phyloP scores from a whole-genome alignment of 2,329 filamentous ascomycete genomes.

The Xylariaceae sp. region DNA sequence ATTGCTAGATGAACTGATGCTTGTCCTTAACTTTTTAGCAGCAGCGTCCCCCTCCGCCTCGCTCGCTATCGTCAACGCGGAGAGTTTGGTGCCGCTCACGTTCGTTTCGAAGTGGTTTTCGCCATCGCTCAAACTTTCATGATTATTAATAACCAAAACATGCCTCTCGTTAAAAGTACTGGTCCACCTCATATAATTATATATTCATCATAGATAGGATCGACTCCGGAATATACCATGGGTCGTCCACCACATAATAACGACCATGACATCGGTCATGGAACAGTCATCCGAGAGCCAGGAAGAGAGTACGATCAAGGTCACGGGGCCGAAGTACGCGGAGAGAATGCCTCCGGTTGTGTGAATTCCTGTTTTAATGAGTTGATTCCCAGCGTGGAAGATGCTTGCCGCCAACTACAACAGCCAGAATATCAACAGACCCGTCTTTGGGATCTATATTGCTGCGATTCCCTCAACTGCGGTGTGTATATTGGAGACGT shows the following conservation, averaged over 20 bases:
- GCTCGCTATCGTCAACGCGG: slow-evolving; percentile 14
- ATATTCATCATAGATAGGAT: slow-evolving; percentile 17
- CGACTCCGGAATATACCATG: slow-evolving; percentile 15
- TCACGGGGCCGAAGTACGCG: slow-evolving; percentile 15
- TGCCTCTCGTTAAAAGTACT: slow-evolving; percentile 24
- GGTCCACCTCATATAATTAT: slow-evolving; percentile 19
- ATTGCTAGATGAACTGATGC: slow-evolving; percentile 16
- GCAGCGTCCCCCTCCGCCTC: slow-evolving; percentile 12
- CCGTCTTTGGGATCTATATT: slow-evolving; percentile 43
- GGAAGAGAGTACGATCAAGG: slow-evolving; percentile 1
- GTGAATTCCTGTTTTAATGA: slow-evolving; percentile 23
- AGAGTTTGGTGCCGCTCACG: slow-evolving; percentile 18
- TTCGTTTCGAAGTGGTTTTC: slow-evolving; percentile 22
- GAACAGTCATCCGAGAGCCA: slow-evolving; percentile 1
- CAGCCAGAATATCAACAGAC: slow-evolving; percentile 20
- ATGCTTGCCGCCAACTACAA: slow-evolving; percentile 25
- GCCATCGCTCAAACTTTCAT: slow-evolving; percentile 9
- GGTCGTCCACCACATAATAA: slow-evolving; percentile 3
- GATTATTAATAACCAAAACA: slow-evolving; percentile 16
- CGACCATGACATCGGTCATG: not conserved
- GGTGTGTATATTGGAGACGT: slow-evolving; percentile 38
- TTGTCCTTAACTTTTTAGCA: slow-evolving; percentile 12
- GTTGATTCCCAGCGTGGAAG: slow-evolving; percentile 21
- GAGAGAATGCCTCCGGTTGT: slow-evolving; percentile 21
- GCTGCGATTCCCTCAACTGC: slow-evolving; percentile 47